Conservation (phyloP, 345 rosid species). For the Gossypium raimondii region DNA sequence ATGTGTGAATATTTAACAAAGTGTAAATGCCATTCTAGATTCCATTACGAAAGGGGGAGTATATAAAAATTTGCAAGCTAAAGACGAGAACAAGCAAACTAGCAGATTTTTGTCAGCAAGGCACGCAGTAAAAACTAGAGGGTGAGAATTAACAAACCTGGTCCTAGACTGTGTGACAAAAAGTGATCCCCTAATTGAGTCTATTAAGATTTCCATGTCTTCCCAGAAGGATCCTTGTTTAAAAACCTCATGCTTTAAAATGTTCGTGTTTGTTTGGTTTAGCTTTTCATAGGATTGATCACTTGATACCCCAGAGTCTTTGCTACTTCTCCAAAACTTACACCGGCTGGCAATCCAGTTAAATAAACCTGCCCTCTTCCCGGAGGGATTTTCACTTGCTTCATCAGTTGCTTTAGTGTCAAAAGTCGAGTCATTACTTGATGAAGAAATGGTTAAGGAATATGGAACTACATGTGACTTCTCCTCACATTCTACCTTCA, state of each 20-base stretch:
- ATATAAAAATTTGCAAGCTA: background rate
- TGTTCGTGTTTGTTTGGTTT: conserved; percentile 19
- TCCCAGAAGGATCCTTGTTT: conserved; percentile 48
- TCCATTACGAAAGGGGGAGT: background rate
- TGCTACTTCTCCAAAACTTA: conserved; percentile 29
- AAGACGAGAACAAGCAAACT: background rate
- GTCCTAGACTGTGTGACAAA: conserved; percentile 50
- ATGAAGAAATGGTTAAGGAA: conserved; percentile 14
- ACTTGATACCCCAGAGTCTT: conserved; percentile 19
- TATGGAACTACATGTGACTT: conserved; percentile 16
- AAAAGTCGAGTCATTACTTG: conserved; percentile 22
- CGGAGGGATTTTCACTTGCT: conserved; percentile 19
- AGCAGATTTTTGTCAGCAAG: background rate
- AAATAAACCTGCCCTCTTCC: conserved; percentile 29
- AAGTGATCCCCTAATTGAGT: conserved; percentile 45
- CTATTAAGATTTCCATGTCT: conserved; percentile 51
- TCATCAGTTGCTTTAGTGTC: conserved; percentile 25
- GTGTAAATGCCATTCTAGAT: background rate
- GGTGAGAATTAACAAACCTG: conserved; percentile 45
- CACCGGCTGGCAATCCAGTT: conserved; percentile 32
- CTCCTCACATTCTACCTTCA: conserved; percentile 22
- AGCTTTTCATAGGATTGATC: conserved; percentile 28
- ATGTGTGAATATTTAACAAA: background rate
- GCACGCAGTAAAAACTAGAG: background rate
- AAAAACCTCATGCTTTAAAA: conserved; percentile 36